Conservation (phyloP, 2,329 filamentous ascomycete genomes). For the Ophiostoma novo-ulmi region DNA sequence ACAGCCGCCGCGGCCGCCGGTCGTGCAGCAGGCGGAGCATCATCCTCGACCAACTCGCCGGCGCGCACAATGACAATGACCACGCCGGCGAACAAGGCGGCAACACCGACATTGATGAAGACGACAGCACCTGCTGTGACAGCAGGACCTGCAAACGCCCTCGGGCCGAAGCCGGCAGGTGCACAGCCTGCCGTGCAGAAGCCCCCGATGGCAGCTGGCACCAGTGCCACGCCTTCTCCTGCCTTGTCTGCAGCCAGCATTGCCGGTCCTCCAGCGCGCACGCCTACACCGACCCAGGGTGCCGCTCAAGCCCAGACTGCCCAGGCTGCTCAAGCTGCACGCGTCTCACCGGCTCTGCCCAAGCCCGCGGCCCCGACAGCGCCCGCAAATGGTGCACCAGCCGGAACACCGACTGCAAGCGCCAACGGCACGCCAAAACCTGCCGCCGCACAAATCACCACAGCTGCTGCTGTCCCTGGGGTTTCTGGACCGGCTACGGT, state of each 20-base stretch:
- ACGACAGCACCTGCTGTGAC: background rate
- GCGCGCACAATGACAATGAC: background rate
- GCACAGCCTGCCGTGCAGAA: background rate
- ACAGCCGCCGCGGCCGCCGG: background rate
- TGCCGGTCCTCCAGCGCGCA: background rate
- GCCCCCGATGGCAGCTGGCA: background rate
- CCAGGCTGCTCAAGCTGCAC: background rate
- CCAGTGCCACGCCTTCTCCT: background rate
- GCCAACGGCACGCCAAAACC: background rate
- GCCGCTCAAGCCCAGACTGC: background rate
- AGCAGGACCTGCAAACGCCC: background rate
- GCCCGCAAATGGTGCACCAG: background rate
- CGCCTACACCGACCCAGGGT: slow-evolving; percentile 8
- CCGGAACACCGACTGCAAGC: background rate
- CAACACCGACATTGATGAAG: background rate
- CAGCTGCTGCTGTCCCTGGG: background rate
- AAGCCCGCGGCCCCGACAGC: background rate
- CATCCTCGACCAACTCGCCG: background rate
- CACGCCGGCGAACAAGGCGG: background rate
- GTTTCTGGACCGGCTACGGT: background rate
- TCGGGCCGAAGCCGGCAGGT: background rate
- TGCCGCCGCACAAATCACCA: background rate
- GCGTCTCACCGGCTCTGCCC: background rate
- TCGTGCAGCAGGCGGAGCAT: background rate
- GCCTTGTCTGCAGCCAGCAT: background rate